Base-by-base conservation (phyloP, 2,329 filamentous ascomycete genomes). In the Colletotrichum horii region DNA sequence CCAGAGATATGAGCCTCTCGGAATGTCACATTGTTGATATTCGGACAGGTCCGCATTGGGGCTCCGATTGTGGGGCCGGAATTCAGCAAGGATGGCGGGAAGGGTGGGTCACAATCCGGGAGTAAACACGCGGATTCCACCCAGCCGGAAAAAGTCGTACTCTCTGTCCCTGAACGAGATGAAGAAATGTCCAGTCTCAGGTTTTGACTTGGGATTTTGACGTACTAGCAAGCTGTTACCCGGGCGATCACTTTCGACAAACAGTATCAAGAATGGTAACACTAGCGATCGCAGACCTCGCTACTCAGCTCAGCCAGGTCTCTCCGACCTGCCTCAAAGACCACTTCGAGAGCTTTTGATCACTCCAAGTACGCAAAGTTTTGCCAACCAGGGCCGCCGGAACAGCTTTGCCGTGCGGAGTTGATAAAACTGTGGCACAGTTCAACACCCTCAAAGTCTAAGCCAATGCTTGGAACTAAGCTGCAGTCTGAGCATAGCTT, bases 391-490 rank as follows among this genome's bases (percentile, higher is more conserved):
- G 19, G 19, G 36, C 36, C 0, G 3, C 8, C 16, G 8, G 0
- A 43, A 19, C 36, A 43, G 1, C 4, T 43, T 43, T 43, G 2
- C 36, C 16, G 16, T 2, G 36, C 36, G 16, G 11, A 43, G 16
- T 43, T 43, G 4, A n/a, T n/a, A 0, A n/a, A 0, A n/a, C 19
- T 2, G 1, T n/a, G 16, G 8, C 19, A 16, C 36, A 2, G 2
- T 19, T 9, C 2, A 0, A 19, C 16, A 16, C 8, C 36, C 36
- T 43, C 36, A 8, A 43, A 11, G 16, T 11, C 19, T 16, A 8
- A n/a, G 36, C 36, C 36, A 43, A 43, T 43, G 16, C 36, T 43
- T 19, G 16, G 8, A 43, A 43, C 16, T 4, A 11, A 43, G 16
- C 36, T n/a, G 36, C 19, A 11, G 36, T n/a, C 36, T 43, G 36